Evolutionary conservation across 2,329 filamentous ascomycete species (phyloP).

Genomic region (Pseudogymnoascus sp.): DNA sequence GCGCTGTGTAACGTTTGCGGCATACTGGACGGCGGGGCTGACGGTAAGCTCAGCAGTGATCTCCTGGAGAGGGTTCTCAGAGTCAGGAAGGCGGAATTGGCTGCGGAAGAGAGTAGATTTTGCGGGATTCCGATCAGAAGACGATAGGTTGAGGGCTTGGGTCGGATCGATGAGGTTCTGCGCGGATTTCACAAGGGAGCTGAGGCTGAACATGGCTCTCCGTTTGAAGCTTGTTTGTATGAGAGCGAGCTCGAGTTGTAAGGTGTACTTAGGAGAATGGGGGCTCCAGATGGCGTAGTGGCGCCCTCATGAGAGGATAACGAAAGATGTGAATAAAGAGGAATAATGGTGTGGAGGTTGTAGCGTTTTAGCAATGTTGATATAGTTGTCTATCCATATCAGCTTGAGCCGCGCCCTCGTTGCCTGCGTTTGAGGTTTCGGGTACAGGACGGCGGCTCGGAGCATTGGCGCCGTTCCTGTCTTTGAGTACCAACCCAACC

Average conservation of each 20-base stretch:
- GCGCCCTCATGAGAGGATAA: background rate
- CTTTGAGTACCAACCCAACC: too few species aligned
- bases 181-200: slow-evolving; percentile 88
- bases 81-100: slow-evolving; percentile 89
- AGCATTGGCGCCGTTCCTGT: too few species aligned
- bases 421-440: background rate
- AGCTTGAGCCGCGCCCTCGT: background rate
- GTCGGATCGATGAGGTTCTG: slow-evolving; percentile 91
- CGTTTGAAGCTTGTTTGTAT: slow-evolving; percentile 13
- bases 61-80: slow-evolving; percentile 89
- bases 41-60: slow-evolving; percentile 95
- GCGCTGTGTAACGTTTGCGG: slow-evolving; percentile 55
- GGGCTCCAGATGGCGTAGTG: background rate
- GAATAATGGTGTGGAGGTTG: background rate
- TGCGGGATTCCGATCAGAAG: slow-evolving; percentile 73
- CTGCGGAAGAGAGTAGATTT: slow-evolving; percentile 90
- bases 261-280: background rate
- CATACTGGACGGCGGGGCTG: slow-evolving; percentile 44
- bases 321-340: background rate
- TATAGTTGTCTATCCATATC: background rate
- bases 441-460: background rate
- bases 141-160: slow-evolving; percentile 63
- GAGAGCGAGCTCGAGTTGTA: background rate
- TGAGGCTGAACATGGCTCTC: slow-evolving; percentile 53
- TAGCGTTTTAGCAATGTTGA: background rate